These are phyloP conservation scores for Erysiphe pulchra DNA, from an alignment of 2,329 filamentous ascomycete species.

Conservation along the genomic window DNA sequence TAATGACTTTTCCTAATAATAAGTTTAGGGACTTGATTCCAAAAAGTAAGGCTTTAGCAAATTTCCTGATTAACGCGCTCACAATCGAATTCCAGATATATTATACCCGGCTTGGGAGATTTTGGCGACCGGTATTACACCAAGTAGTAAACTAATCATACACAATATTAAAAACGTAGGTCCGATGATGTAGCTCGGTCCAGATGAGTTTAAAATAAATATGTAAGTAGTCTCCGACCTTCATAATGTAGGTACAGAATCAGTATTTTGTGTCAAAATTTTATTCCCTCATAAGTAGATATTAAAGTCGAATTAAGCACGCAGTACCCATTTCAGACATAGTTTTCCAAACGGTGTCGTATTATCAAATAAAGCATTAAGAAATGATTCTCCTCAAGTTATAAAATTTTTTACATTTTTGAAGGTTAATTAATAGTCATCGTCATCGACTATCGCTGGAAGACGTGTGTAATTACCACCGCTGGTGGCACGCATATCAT, in stretches of 20 bases:
- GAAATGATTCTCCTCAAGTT: too few relatives aligned
- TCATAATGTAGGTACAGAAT: too few relatives aligned
- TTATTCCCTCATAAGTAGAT: too few relatives aligned
- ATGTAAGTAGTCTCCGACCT: too few relatives aligned
- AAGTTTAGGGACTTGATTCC: conserved; percentile 55
- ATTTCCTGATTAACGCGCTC: conserved; percentile 3
- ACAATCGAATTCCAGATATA: conserved; percentile 38
- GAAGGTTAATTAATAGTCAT: conserved; percentile 1
- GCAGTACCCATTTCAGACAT: too few relatives aligned
- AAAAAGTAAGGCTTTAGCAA: conserved; percentile 49
- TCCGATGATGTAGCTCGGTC: not conserved
- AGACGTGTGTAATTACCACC: not conserved
- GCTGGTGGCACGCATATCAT: not conserved
- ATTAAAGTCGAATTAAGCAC: too few relatives aligned
- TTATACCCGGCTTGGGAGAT: conserved; percentile 77
- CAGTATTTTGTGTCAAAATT: too few relatives aligned
- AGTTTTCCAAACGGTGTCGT: too few relatives aligned
- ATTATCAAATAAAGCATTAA: too few relatives aligned
- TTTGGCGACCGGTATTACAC: conserved; percentile 95
- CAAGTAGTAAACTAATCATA: conserved; percentile 25
- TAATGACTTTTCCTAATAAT: conserved; percentile 2
- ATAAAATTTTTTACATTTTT: too few relatives aligned
- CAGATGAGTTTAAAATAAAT: not conserved
- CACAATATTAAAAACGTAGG: not conserved
- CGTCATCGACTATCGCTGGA: not conserved